These are phyloP conservation scores for Noccaea caerulescens DNA, from an alignment of 345 rosid genomes.

Conservation along the genomic window DNA sequence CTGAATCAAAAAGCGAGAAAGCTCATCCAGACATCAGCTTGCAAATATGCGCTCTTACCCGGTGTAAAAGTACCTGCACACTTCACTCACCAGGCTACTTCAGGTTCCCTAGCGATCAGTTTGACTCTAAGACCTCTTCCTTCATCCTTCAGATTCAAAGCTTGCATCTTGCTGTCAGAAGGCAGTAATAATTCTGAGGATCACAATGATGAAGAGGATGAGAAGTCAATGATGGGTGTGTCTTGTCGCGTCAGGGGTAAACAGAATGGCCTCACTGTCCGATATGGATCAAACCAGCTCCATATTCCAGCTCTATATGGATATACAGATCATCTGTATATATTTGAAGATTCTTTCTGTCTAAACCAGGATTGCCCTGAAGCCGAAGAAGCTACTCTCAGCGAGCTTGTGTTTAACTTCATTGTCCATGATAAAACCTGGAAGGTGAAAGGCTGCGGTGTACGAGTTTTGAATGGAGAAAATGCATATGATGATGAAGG, in stretches of 20 bases:
- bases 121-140: conserved; percentile 3
- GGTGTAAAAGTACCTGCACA: conserved; percentile 15
- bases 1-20: conserved; percentile 20
- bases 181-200: not conserved
- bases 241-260: not conserved
- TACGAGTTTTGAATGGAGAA: not conserved
- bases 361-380: not conserved
- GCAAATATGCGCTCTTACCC: conserved; percentile 18
- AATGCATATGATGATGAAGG: not conserved
- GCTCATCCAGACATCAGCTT: conserved; percentile 19
- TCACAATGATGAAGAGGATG: not conserved
- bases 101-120: conserved; percentile 1
- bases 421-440: not conserved
- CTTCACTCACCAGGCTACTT: conserved; percentile 10
- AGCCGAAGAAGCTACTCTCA: conserved; percentile 8
- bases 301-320: not conserved
- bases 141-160: not conserved
- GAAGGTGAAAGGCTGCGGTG: conserved; percentile 19
- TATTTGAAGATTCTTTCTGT: conserved; percentile 15
- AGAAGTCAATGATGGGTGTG: not conserved
- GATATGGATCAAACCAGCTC: not conserved
- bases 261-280: not conserved
- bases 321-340: not conserved
- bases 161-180: conserved; percentile 19
- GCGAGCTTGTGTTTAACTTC: conserved; percentile 21